A percentile compares a stretch with the other conserved stretches of the same genome.
Conservation (phyloP, 129 eudicot genomes). For the Rutidosis leptorrhynchoides region DNA sequence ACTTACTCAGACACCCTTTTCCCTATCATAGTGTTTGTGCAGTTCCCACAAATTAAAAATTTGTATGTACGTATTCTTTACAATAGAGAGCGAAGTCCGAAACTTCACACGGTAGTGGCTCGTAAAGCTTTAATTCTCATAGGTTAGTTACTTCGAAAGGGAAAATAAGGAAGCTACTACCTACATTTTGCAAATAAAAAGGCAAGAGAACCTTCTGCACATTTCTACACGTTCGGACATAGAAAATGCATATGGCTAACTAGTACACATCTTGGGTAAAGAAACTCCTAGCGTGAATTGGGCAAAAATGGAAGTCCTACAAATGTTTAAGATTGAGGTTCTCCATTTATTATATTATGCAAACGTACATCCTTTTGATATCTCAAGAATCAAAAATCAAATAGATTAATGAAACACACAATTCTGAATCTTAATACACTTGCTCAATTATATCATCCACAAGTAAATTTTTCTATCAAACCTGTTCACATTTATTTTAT, state of each 20-base stretch:
- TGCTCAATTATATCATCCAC: background rate
- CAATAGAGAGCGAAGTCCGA: background rate
- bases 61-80: background rate
- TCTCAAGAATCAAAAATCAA: background rate
- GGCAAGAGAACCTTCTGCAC: background rate
- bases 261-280: background rate
- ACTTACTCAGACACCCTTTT: background rate
- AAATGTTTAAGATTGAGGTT: background rate
- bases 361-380: background rate
- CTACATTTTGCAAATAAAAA: background rate
- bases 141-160: background rate
- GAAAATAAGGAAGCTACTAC: background rate
- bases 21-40: background rate
- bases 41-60: background rate
- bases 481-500: background rate
- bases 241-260: background rate
- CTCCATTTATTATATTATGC: background rate
- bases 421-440: background rate
- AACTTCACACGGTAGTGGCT: background rate
- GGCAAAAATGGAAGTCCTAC: background rate
- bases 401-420: no score
- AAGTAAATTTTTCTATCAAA: constrained; percentile 9
- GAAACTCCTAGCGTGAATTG: background rate
- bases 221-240: background rate
- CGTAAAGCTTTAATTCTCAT: background rate